Evolutionary conservation across 805 yeast genomes (phyloP), one percentile per base, ranked within the genome.

Genomic region (Candida odintsovae): DNA sequence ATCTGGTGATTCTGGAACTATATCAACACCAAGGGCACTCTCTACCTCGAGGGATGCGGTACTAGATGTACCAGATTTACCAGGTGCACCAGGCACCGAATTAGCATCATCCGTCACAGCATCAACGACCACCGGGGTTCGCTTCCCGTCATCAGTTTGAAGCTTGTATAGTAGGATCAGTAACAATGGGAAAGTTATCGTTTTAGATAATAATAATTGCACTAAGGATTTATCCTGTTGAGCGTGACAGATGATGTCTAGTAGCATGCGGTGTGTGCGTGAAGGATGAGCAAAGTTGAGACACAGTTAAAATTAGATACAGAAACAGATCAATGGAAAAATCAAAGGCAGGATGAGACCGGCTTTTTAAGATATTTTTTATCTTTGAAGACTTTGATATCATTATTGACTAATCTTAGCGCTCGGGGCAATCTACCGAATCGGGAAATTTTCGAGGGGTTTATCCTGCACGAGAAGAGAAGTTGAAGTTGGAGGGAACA

Each of bases 1-100:
- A 45, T 61, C 61, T 3, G 62, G 48, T 20, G 51, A 54, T 4
- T 70, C 70, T 1, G 78, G 61, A 1, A 45, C 31, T 45, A 68
- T 50, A 16, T 35, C 42, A 4, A 20, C 38, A 11, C 46, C 46
- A 22, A 47, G 43, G n/a, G 39, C 39, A 19, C 39, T 20, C 22
- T 36, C 39, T 13, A 16, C 25, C 4, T 13, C 23, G 20, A n/a
- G n/a, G 31, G n/a, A 28, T 13, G 31, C 6, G 31, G 31, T 13
- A 13, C 31, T n/a, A n/a, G n/a, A n/a, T n/a, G n/a, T n/a, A n/a
- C n/a, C n/a, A n/a, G n/a, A n/a, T n/a, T n/a, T n/a, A n/a, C n/a
- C n/a, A n/a, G n/a, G n/a, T n/a, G n/a, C n/a, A n/a, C n/a, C n/a
- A 13, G 31, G 31, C 15, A 13, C 31, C 4, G 31, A n/a, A n/a